Evolutionary conservation across 1,139 yeast species (phyloP), one percentile per base, ranked within the genome.

Genomic region (Geotrichum aggregatum): DNA sequence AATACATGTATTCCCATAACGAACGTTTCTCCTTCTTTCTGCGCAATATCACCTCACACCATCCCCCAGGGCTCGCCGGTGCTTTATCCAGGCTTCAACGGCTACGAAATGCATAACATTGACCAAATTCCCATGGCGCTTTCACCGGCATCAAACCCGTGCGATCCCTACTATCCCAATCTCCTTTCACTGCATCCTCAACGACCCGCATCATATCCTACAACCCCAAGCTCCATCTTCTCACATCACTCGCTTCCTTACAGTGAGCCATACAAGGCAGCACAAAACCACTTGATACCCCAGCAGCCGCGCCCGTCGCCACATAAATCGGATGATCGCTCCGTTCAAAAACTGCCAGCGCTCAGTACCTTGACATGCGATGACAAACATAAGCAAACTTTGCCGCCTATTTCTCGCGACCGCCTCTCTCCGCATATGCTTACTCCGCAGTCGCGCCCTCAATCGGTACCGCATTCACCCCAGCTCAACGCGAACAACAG

Each of bases 361-460:
- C 43, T 55, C 16, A 18, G 28, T 18, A 11, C 31, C n/a, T 14
- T 21, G 10, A 26, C 24, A 18, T 6, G 26, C 34, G 16, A 18
- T 19, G 26, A 42, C 24, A 19, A 22, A 19, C 13, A 21, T 22
- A 21, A 28, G 26, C 14, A 30, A 19, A 4, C 34, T 13, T 14
- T 19, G 38, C 16, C 14, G 6, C 46, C 40, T 8, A 7, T 8
- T 31, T 19, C 44, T 24, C 19, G 21, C 4, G 38, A 16, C 16
- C 46, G 46, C 11, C 41, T 36, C 24, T 24, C 54, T 7, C 57
- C 60, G 1, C 63, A 59, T 47, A 63, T 60, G 34, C 52, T 63
- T 54, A 62, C 66, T 11, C 65, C 66, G 3, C 66, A 59, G 54
- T 61, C 64, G 5, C 54, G 65, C 22, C 66, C 66, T 4, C 62